Conservation (phyloP, 148 eudicot species). For the Camellia sinensis region DNA sequence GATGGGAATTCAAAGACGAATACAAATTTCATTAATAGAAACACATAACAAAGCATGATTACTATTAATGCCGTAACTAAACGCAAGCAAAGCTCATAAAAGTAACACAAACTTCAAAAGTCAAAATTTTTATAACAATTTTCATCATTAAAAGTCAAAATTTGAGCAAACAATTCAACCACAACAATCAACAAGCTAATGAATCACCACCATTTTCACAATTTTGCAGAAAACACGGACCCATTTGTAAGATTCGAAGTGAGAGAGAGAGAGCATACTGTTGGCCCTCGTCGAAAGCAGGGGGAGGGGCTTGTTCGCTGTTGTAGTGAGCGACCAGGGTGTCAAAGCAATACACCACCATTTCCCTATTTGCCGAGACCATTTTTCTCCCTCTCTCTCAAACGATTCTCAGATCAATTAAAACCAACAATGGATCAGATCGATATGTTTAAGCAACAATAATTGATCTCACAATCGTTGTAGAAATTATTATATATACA, state of each 20-base stretch:
- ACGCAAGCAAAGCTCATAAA: background rate
- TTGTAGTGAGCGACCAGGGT: constrained; percentile 81
- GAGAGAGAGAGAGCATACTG: constrained; percentile 40
- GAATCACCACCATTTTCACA: background rate
- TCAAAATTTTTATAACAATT: background rate
- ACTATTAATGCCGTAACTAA: background rate
- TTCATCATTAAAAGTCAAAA: background rate
- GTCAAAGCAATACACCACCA: constrained; percentile 91
- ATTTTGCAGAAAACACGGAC: background rate
- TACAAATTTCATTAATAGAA: background rate
- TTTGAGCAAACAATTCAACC: background rate
- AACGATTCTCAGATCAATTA: background rate
- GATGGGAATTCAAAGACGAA: background rate
- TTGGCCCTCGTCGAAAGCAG: constrained; percentile 77
- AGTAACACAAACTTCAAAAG: background rate
- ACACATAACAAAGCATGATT: background rate
- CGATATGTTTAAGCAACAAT: background rate
- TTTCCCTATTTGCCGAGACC: constrained; percentile 81
- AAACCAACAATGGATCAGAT: background rate
- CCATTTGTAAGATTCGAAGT: background rate
- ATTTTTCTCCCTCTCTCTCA: constrained; percentile 23
- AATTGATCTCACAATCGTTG: background rate
- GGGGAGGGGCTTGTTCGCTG: constrained; percentile 58
- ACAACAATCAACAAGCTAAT: background rate
- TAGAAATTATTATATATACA: no score